These are phyloP conservation scores for Wickerhamiella brachini DNA, from an alignment of 805 yeast species.

Conservation along the genomic window DNA sequence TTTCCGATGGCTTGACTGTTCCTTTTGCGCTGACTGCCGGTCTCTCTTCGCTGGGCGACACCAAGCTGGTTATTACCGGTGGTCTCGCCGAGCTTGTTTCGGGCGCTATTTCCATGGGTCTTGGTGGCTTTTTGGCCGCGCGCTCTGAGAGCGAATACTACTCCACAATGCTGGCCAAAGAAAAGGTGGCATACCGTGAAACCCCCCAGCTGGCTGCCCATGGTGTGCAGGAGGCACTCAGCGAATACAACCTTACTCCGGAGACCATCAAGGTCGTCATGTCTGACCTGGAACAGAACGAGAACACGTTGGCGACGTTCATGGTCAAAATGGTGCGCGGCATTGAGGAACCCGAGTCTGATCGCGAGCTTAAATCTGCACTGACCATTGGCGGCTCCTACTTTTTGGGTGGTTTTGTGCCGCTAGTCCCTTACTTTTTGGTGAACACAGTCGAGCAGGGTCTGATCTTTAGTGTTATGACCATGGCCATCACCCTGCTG, in stretches of 20 bases:
- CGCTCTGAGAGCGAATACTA: conserved; percentile 47
- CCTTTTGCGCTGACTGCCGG: conserved; percentile 99
- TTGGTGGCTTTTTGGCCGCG: conserved; percentile 94
- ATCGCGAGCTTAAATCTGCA: conserved; percentile 78
- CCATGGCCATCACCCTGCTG: conserved; percentile 78
- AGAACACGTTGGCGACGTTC: conserved; percentile 70
- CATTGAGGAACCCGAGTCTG: conserved; percentile 90
- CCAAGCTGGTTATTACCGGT: conserved; percentile 88
- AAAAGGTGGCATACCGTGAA: conserved; percentile 14
- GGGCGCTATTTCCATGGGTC: conserved; percentile 96
- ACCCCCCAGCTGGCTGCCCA: conserved; percentile 38
- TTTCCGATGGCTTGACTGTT: conserved; percentile 90
- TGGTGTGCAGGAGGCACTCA: conserved; percentile 67
- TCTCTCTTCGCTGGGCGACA: conserved; percentile 74
- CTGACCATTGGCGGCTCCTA: conserved; percentile 80
- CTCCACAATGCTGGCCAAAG: conserved; percentile 20
- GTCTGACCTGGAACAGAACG: conserved; percentile 63
- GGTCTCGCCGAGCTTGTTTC: conserved; percentile 95
- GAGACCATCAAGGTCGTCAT: conserved; percentile 62
- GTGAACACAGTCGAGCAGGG: conserved; percentile 64
- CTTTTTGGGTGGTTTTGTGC: conserved; percentile 85
- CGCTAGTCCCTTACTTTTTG: conserved; percentile 84
- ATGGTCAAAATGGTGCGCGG: conserved; percentile 81
- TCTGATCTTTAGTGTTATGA: conserved; percentile 53
- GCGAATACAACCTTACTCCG: conserved; percentile 55